A percentile compares a stretch with the other conserved stretches of the same genome.
These are phyloP conservation scores for Petunia axillaris DNA, from an alignment of 257 asterid species.

Conservation along the genomic window DNA sequence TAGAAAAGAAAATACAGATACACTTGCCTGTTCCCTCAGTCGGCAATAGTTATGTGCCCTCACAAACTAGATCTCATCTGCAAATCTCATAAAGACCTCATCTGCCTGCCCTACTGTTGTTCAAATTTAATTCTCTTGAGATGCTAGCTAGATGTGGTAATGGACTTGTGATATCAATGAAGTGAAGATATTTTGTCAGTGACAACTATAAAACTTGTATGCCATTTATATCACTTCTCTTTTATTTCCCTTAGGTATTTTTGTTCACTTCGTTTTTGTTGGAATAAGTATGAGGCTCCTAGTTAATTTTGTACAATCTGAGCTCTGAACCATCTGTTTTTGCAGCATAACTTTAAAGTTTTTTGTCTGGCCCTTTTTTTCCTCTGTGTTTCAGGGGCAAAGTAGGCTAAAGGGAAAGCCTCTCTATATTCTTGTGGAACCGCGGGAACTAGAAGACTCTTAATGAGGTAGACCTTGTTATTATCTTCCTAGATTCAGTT, in stretches of 20 bases:
- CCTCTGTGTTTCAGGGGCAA: conserved; percentile 46
- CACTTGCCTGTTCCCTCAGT: background rate
- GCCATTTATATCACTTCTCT: background rate
- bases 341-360: background rate
- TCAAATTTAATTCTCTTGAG: background rate
- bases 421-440: conserved; percentile 81
- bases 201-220: background rate
- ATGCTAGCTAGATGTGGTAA: background rate
- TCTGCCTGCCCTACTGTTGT: background rate
- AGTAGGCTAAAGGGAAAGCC: conserved; percentile 70
- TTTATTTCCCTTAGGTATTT: background rate
- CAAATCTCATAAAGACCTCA: background rate
- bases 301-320: background rate
- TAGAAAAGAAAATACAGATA: background rate
- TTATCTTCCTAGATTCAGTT: background rate
- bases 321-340: background rate
- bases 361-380: background rate
- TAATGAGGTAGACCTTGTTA: conserved; percentile 22
- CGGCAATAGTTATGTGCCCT: background rate
- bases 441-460: conserved; percentile 48
- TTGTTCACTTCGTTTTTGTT: background rate
- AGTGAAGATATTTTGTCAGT: background rate
- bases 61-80: background rate
- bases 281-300: background rate
- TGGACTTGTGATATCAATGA: background rate